Evolutionary conservation across 768 basidiomycete species (phyloP).

Genomic region (Lactarius hengduanensis): DNA sequence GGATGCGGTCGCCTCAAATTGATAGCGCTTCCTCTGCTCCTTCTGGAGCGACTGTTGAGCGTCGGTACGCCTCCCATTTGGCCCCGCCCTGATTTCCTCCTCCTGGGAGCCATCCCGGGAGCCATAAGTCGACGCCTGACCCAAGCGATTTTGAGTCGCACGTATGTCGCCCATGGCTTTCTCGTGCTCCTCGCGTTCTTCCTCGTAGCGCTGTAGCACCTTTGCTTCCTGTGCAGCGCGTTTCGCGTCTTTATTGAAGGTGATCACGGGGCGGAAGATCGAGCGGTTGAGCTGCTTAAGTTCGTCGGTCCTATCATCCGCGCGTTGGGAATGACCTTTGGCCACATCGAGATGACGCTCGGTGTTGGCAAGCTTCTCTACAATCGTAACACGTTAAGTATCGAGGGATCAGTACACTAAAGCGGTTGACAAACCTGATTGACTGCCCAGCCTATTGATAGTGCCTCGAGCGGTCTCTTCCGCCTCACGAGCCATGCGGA

Average conservation of each 20-base stretch:
- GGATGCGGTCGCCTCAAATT: conserved; percentile 86
- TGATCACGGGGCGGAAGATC: conserved; percentile 90
- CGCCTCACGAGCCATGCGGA: conserved; percentile 91
- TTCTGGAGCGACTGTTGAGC: conserved; percentile 56
- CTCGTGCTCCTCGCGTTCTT: conserved; percentile 81
- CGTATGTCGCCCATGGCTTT: conserved; percentile 82
- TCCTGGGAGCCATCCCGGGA: conserved; percentile 45
- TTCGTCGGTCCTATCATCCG: conserved; percentile 92
- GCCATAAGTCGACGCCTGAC: conserved; percentile 66
- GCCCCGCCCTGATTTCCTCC: conserved; percentile 42
- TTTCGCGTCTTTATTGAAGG: conserved; percentile 91
- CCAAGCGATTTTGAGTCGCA: conserved; percentile 84
- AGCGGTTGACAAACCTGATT: conserved; percentile 72
- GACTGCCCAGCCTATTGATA: conserved; percentile 77
- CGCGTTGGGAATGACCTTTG: conserved; percentile 81
- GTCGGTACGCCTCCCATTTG: conserved; percentile 40
- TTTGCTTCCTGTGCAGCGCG: conserved; percentile 84
- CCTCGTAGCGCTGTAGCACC: conserved; percentile 80
- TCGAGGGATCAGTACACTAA: neutral
- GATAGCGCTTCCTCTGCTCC: conserved; percentile 78
- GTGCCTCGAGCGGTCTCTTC: conserved; percentile 94
- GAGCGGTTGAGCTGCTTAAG: conserved; percentile 92
- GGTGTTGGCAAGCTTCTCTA: conserved; percentile 88
- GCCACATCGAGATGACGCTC: conserved; percentile 93
- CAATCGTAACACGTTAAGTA: conserved; percentile 14